These are phyloP conservation scores for Boechera divaricarpa DNA, from an alignment of 345 rosid genomes.

Conservation along the genomic window DNA sequence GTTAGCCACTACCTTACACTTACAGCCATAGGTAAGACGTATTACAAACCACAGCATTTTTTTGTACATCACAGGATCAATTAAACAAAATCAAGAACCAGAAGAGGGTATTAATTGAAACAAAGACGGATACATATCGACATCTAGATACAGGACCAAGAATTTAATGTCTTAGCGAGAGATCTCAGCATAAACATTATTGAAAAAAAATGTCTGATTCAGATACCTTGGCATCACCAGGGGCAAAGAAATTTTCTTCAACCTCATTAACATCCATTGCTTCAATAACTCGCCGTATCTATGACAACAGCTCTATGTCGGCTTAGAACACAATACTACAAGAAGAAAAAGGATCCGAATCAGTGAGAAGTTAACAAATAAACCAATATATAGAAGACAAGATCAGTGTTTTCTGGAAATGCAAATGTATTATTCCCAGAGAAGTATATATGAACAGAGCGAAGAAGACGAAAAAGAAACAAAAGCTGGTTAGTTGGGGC, in stretches of 20 bases:
- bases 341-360: constrained; percentile 12
- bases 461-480: not conserved
- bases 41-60: not conserved
- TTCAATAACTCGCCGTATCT: constrained; percentile 46
- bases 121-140: not conserved
- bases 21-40: constrained; percentile 3
- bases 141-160: constrained; percentile 12
- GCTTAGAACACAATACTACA: constrained; percentile 47
- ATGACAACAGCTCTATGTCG: constrained; percentile 44
- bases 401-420: not conserved
- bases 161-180: not conserved
- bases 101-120: constrained; percentile 1
- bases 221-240: constrained; percentile 93
- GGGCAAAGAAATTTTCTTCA: constrained; percentile 89
- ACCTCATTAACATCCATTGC: constrained; percentile 80
- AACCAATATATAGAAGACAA: constrained; percentile 14
- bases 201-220: not conserved
- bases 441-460: constrained; percentile 19
- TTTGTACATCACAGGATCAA: constrained; percentile 5
- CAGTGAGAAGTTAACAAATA: constrained; percentile 5
- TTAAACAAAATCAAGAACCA: constrained; percentile 17
- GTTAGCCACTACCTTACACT: constrained; percentile 31
- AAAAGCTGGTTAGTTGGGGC: constrained; percentile 43
- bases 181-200: constrained; percentile 7
- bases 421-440: constrained; percentile 15